These are phyloP conservation scores for Penicillium sp. DNA, from an alignment of 2,329 filamentous ascomycete genomes.

Conservation along the genomic window DNA sequence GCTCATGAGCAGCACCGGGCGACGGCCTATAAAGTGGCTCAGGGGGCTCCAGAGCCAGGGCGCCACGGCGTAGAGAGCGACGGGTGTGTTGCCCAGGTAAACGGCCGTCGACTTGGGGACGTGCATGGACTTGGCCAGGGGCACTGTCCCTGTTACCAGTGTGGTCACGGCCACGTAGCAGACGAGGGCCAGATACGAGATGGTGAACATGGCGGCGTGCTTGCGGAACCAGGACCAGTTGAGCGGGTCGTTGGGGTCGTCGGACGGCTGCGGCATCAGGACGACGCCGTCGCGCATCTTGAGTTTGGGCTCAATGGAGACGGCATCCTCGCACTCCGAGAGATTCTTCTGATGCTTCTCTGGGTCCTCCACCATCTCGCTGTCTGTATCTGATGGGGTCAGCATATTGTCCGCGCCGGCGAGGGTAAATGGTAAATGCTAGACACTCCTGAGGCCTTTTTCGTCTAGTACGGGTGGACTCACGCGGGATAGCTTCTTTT, in stretches of 20 bases:
- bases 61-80: slow-evolving; percentile 6
- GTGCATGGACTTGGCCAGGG: slow-evolving; percentile 2
- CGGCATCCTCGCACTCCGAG: slow-evolving; percentile 1
- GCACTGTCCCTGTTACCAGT: slow-evolving; percentile 4
- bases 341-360: slow-evolving; percentile 5
- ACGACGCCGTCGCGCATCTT: slow-evolving; percentile 12
- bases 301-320: slow-evolving; percentile 1
- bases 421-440: no score
- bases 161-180: slow-evolving; percentile 7
- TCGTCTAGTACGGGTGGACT: no score
- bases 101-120: slow-evolving; percentile 6
- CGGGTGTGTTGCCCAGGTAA: slow-evolving; percentile 7
- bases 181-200: slow-evolving; percentile 6
- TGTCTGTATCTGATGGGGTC: neutral
- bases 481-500: no score
- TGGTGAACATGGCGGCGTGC: slow-evolving; percentile 6
- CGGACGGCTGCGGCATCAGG: slow-evolving; percentile 17
- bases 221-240: slow-evolving; percentile 14
- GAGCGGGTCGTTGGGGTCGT: slow-evolving; percentile 17
- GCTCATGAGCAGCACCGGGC: slow-evolving; percentile 4
- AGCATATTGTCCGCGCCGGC: no score
- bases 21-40: slow-evolving; percentile 6
- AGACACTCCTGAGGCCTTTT: no score
- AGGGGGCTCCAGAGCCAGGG: slow-evolving; percentile 9
- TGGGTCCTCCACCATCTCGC: neutral